Conservation (phyloP, 192 early-diverging fungal species). For the Coemansia sp. region DNA sequence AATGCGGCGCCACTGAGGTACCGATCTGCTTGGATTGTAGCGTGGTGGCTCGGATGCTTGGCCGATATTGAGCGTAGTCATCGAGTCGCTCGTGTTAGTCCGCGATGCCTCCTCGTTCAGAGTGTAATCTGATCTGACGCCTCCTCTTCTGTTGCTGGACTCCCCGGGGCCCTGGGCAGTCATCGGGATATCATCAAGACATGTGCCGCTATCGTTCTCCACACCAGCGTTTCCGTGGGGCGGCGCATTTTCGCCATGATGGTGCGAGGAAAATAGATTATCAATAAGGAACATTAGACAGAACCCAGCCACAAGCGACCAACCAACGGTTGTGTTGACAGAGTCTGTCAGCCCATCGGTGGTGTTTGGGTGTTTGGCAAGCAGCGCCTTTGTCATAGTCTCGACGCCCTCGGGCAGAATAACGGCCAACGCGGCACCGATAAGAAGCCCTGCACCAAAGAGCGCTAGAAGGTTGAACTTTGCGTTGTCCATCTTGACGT, state of each 20-base stretch:
- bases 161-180: background rate
- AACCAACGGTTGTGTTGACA: constrained; percentile 62
- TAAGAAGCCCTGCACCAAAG: constrained; percentile 87
- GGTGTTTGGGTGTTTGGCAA: constrained; percentile 7
- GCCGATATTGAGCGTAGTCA: constrained; percentile 5
- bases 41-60: constrained; percentile 20
- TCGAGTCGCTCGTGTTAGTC: background rate
- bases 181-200: constrained; percentile 45
- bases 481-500: constrained; percentile 72
- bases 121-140: constrained; percentile 27
- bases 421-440: constrained; percentile 87
- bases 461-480: constrained; percentile 69
- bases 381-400: constrained; percentile 63
- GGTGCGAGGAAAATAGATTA: constrained; percentile 32
- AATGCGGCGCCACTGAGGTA: constrained; percentile 36
- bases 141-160: background rate
- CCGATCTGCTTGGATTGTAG: constrained; percentile 20
- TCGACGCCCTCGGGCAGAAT: constrained; percentile 96
- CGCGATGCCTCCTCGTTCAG: constrained; percentile 2
- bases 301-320: constrained; percentile 80
- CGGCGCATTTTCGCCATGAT: background rate
- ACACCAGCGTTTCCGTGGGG: background rate
- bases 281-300: constrained; percentile 90
- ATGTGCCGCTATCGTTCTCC: constrained; percentile 34
- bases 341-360: constrained; percentile 22